Conservation (phyloP, 179 eudicot species). For the Pouteria campechiana region DNA sequence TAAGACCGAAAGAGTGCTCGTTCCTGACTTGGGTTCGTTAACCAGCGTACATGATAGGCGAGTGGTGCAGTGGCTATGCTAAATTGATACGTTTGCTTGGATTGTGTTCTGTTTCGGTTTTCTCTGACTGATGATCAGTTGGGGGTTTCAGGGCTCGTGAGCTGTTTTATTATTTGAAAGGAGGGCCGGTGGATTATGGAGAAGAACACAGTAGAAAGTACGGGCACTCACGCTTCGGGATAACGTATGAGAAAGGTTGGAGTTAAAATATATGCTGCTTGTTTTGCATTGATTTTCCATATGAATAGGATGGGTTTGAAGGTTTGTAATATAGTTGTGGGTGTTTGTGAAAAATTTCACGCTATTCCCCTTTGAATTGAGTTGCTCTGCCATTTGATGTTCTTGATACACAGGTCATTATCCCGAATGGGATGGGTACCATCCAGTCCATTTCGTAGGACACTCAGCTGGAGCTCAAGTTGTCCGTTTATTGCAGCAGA, state of each 20-base stretch:
- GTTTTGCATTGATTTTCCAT: too few species aligned
- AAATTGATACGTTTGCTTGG: neutral
- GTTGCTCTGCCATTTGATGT: too few species aligned
- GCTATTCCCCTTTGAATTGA: too few species aligned
- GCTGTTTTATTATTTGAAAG: conserved; percentile 45
- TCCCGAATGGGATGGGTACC: conserved; percentile 42
- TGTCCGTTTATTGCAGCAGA: conserved; percentile 39
- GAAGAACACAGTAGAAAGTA: conserved; percentile 43
- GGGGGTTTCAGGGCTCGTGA: conserved; percentile 30
- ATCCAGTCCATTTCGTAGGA: conserved; percentile 41
- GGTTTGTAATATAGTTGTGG: too few species aligned
- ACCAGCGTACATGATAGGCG: conserved; percentile 47
- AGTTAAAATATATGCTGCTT: neutral
- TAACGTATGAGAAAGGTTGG: conserved; percentile 33
- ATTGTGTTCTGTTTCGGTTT: neutral
- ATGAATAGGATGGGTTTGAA: too few species aligned
- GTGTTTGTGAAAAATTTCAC: too few species aligned
- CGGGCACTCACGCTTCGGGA: conserved; percentile 43
- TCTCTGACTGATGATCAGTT: neutral
- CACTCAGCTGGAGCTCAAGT: conserved; percentile 48
- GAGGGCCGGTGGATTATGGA: conserved; percentile 47
- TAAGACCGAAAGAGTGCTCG: conserved; percentile 41
- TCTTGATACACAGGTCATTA: conserved; percentile 28
- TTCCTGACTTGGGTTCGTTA: conserved; percentile 46
- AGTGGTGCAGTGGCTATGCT: neutral